phyloP scores from a whole-genome alignment of 148 eudicot species.

The Pharnaceum exiguum region DNA sequence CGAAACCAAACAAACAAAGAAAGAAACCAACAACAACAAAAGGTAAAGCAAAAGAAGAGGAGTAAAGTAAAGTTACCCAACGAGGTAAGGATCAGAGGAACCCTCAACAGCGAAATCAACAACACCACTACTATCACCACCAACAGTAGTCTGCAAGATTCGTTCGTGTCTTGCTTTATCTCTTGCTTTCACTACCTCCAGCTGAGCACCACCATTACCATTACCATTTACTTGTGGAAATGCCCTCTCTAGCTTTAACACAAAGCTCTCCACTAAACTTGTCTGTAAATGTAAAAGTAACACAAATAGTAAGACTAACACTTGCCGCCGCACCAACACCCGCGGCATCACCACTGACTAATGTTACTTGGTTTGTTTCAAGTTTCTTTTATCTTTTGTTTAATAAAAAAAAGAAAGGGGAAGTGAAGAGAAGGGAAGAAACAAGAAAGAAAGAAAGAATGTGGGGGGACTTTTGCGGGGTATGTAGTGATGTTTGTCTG shows the following conservation, averaged over 20 bases:
- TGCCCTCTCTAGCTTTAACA: conserved; percentile 52
- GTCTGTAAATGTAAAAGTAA: conserved; percentile 20
- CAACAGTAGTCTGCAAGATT: conserved; percentile 32
- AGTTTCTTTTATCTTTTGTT: no score
- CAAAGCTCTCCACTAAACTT: conserved; percentile 32
- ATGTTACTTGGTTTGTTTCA: no score
- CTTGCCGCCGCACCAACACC: conserved; percentile 22
- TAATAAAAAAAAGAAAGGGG: no score
- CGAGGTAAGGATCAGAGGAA: conserved; percentile 65
- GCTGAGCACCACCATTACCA: conserved; percentile 46
- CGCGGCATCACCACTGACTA: no score
- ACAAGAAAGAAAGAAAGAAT: no score
- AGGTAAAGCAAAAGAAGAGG: not conserved
- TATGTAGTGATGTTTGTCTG: no score
- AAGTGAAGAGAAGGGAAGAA: no score
- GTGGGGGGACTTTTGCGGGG: no score
- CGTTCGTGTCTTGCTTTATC: conserved; percentile 68
- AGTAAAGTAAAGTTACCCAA: conserved; percentile 41
- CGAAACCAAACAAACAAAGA: not conserved
- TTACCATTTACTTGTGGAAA: conserved; percentile 70
- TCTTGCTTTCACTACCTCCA: conserved; percentile 47
- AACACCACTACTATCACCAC: conserved; percentile 40
- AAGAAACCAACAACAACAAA: not conserved
- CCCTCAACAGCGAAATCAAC: conserved; percentile 74
- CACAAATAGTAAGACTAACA: conserved; percentile 17